Conservation (phyloP, 2,329 filamentous ascomycete species). For the Exophiala sideris region DNA sequence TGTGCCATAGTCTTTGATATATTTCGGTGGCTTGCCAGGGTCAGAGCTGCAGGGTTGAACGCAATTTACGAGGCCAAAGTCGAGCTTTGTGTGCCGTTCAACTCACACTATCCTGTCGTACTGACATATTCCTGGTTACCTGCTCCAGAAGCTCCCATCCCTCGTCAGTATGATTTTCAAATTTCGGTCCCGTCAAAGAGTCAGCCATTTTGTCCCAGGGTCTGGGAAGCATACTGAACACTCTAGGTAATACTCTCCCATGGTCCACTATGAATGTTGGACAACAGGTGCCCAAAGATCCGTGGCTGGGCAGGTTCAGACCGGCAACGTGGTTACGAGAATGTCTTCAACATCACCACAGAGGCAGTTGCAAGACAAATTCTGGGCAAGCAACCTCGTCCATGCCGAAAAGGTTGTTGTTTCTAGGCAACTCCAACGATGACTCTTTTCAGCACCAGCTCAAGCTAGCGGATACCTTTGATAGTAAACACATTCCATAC, state of each 20-base stretch:
- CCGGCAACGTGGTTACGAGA: constrained; percentile 4
- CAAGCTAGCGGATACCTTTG: constrained; percentile 1
- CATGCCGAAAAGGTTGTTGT: constrained; percentile 5
- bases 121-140: constrained; percentile 12
- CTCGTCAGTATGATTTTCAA: constrained; percentile 9
- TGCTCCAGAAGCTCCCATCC: constrained; percentile 2
- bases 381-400: background rate
- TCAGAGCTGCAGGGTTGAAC: background rate
- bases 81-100: constrained; percentile 11
- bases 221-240: background rate
- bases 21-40: constrained; percentile 9
- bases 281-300: constrained; percentile 5
- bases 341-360: constrained; percentile 1
- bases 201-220: background rate
- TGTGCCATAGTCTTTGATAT: constrained; percentile 14
- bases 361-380: background rate
- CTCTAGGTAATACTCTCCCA: constrained; percentile 2
- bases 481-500: background rate
- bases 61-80: constrained; percentile 7
- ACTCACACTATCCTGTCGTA: constrained; percentile 4
- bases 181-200: constrained; percentile 1
- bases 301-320: constrained; percentile 3
- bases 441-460: background rate
- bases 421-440: background rate
- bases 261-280: constrained; percentile 7